Evolutionary conservation across 805 yeast genomes (phyloP).

Genomic region (Lipomyces sp.): DNA sequence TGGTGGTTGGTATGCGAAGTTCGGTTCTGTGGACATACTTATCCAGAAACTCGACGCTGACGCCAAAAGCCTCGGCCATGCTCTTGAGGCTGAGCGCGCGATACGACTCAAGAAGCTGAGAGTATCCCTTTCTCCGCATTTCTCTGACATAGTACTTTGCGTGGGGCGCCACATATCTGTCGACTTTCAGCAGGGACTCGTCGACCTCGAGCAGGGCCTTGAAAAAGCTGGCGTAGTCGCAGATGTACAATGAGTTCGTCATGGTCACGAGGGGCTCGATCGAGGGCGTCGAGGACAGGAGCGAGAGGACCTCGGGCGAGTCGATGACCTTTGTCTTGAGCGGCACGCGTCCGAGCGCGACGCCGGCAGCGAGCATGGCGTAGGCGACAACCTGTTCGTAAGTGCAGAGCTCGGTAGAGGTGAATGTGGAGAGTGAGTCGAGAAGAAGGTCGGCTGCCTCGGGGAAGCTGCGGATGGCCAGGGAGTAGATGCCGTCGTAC

Average conservation of each 20-base stretch:
- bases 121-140: slow-evolving; percentile 90
- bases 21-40: no score
- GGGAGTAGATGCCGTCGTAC: slow-evolving; percentile 74
- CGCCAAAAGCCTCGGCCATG: slow-evolving; percentile 93
- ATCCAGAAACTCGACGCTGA: slow-evolving; percentile 82
- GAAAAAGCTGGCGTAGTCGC: slow-evolving; percentile 81
- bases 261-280: slow-evolving; percentile 78
- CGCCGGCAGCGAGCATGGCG: slow-evolving; percentile 83
- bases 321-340: slow-evolving; percentile 82
- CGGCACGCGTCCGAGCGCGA: slow-evolving; percentile 77
- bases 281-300: slow-evolving; percentile 64
- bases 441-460: slow-evolving; percentile 83
- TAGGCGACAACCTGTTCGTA: slow-evolving; percentile 88
- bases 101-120: slow-evolving; percentile 91
- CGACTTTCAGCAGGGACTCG: slow-evolving; percentile 61
- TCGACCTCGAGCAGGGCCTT: slow-evolving; percentile 72
- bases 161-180: slow-evolving; percentile 70
- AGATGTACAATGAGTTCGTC: slow-evolving; percentile 81
- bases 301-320: slow-evolving; percentile 86
- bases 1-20: no score
- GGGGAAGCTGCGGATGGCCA: slow-evolving; percentile 80
- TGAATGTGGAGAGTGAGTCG: slow-evolving; percentile 91
- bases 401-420: slow-evolving; percentile 82
- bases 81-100: slow-evolving; percentile 83
- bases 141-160: slow-evolving; percentile 83